Conservation (phyloP, 2,329 filamentous ascomycete genomes). For the Penicillium sp. region DNA sequence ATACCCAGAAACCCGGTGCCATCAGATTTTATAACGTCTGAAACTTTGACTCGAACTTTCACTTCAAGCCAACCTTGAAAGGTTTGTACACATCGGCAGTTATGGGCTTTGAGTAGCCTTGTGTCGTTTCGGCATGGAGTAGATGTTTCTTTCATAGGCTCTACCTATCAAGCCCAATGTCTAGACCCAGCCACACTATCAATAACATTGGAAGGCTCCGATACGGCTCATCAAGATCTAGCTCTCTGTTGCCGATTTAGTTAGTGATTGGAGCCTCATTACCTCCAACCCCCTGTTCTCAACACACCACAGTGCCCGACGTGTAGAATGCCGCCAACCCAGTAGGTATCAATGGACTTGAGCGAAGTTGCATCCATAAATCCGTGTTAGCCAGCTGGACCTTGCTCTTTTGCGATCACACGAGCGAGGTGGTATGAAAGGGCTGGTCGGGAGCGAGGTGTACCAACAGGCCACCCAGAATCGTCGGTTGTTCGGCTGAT, state of each 20-base stretch:
- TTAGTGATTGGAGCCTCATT: too few species aligned
- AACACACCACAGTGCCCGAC: too few species aligned
- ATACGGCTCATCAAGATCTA: too few species aligned
- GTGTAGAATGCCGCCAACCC: neutral
- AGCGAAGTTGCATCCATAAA: neutral
- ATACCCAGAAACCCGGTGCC: neutral
- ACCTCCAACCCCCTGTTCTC: too few species aligned
- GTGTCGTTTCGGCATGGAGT: neutral
- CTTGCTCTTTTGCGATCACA: neutral
- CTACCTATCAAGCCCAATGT: neutral
- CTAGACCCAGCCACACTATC: neutral
- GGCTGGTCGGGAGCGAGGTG: neutral
- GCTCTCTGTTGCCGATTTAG: too few species aligned
- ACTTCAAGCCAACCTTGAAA: neutral
- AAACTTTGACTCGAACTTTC: neutral
- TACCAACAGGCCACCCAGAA: neutral
- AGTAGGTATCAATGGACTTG: neutral
- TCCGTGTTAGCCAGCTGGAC: neutral
- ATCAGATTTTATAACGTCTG: neutral
- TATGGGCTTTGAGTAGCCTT: neutral
- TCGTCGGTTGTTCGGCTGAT: neutral
- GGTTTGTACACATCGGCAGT: constrained; percentile 3
- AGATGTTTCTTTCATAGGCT: neutral
- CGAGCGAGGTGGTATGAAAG: constrained; percentile 1
- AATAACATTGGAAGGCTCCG: neutral